Conservation (phyloP, 2,329 filamentous ascomycete genomes). For the Graphiopsis chlorocephala region DNA sequence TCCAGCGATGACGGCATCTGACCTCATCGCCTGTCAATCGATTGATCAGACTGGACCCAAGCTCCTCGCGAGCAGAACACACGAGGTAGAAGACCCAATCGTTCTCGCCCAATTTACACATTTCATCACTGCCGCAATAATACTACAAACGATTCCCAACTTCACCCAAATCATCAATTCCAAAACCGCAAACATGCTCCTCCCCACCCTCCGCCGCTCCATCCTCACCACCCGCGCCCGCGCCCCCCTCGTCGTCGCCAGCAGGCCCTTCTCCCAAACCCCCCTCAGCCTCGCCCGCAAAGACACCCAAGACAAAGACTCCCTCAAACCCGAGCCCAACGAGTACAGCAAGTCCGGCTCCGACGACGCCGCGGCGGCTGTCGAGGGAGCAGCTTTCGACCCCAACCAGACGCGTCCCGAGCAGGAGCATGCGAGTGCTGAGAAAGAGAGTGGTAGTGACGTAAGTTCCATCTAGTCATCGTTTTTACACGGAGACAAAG, state of each 20-base stretch:
- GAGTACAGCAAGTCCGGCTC: constrained; percentile 69
- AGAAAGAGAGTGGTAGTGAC: constrained; percentile 30
- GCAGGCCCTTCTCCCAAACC: background rate
- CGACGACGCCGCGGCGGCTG: constrained; percentile 56
- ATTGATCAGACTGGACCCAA: background rate
- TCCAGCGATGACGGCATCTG: background rate
- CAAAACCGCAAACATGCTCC: background rate
- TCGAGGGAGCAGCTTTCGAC: constrained; percentile 65
- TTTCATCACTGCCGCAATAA: background rate
- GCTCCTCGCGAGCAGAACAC: background rate
- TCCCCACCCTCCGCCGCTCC: constrained; percentile 7
- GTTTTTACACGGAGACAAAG: background rate
- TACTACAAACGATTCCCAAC: background rate
- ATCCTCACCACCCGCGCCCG: background rate
- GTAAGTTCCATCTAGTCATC: constrained; percentile 15
- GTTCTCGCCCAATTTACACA: background rate
- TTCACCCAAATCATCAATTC: background rate
- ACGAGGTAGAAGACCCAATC: background rate
- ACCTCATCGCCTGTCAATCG: constrained; percentile 2
- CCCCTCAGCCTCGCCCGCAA: constrained; percentile 32
- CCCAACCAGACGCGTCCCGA: constrained; percentile 67
- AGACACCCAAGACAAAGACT: constrained; percentile 51
- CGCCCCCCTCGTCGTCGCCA: background rate
- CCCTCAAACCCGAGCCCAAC: constrained; percentile 61
- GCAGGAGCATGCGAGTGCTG: constrained; percentile 46